Evolutionary conservation across 1,284 basidiomycete species (phyloP).

Genomic region (Chalciporus sp.): DNA sequence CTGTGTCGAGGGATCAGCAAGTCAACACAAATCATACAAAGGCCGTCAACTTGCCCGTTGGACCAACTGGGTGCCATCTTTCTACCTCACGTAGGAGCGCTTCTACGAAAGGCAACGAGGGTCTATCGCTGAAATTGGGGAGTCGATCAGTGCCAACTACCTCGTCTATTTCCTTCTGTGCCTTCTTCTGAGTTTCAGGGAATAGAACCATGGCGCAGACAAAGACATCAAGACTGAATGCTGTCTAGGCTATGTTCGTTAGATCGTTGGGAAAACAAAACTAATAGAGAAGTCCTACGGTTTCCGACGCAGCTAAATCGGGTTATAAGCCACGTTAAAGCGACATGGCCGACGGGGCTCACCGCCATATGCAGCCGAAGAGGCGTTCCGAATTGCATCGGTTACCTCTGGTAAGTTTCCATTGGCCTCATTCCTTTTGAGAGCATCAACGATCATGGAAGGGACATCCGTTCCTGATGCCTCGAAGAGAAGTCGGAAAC

Average conservation of each 20-base stretch:
- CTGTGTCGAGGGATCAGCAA: constrained; percentile 23
- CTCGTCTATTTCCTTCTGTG: constrained; percentile 47
- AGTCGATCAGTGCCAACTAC: constrained; percentile 40
- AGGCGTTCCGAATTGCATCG: constrained; percentile 21
- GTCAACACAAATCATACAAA: constrained; percentile 2
- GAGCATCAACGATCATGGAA: constrained; percentile 25
- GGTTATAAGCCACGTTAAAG: constrained; percentile 3
- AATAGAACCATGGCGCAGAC: constrained; percentile 54
- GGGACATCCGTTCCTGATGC: constrained; percentile 15
- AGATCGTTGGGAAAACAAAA: not conserved
- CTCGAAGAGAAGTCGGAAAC: constrained; percentile 8
- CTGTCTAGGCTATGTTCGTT: constrained; percentile 38
- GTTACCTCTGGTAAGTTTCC: constrained; percentile 22
- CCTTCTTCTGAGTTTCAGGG: constrained; percentile 44
- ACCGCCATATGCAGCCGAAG: constrained; percentile 31
- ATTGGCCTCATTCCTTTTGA: constrained; percentile 23
- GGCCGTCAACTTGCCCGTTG: constrained; percentile 40
- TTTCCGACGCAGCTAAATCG: constrained; percentile 27
- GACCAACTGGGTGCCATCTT: constrained; percentile 50
- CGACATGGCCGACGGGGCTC: not conserved
- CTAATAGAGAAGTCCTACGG: constrained; percentile 15
- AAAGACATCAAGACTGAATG: constrained; percentile 47
- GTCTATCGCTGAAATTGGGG: constrained; percentile 43
- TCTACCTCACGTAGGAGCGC: constrained; percentile 55
- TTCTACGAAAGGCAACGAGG: constrained; percentile 46